Evolutionary conservation across 2,329 filamentous ascomycete genomes (phyloP).

Genomic region (Neofusicoccum sp.): DNA sequence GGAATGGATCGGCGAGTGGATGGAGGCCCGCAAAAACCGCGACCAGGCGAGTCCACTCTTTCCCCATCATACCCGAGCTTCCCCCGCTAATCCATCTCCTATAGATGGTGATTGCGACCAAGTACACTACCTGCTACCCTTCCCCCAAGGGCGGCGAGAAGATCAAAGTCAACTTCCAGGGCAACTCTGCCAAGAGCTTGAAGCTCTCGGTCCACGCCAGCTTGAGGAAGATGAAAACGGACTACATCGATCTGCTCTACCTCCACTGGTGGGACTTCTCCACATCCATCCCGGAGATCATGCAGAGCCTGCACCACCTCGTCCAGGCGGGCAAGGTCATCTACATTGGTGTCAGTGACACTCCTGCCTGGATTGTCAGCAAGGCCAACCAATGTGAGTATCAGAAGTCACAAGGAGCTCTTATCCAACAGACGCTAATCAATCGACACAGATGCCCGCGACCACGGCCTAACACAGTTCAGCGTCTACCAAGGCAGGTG

Average conservation of each 20-base stretch:
- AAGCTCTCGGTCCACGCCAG: slow-evolving; percentile 38
- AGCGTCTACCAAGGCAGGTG: slow-evolving; percentile 43
- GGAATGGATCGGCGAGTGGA: slow-evolving; percentile 46
- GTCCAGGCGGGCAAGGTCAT: slow-evolving; percentile 43
- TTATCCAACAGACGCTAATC: slow-evolving; percentile 18
- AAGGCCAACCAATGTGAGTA: slow-evolving; percentile 28
- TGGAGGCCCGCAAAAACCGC: slow-evolving; percentile 36
- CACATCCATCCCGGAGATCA: slow-evolving; percentile 44
- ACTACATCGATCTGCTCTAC: slow-evolving; percentile 61
- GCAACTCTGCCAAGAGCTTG: slow-evolving; percentile 41
- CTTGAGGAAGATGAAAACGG: slow-evolving; percentile 59
- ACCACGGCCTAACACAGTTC: slow-evolving; percentile 41
- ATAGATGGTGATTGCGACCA: slow-evolving; percentile 42
- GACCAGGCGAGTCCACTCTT: slow-evolving; percentile 26
- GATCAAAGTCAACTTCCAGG: slow-evolving; percentile 40
- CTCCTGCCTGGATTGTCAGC: slow-evolving; percentile 41
- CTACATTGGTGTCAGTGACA: slow-evolving; percentile 46
- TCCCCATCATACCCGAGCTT: neutral
- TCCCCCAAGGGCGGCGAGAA: slow-evolving; percentile 21
- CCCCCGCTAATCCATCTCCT: neutral
- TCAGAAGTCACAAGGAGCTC: neutral
- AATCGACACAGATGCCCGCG: slow-evolving; percentile 30
- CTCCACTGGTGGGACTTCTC: slow-evolving; percentile 45
- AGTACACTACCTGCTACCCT: slow-evolving; percentile 36
- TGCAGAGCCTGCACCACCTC: slow-evolving; percentile 44